Conservation (phyloP, 1,139 yeast species). For the Geotrichum candidum region DNA sequence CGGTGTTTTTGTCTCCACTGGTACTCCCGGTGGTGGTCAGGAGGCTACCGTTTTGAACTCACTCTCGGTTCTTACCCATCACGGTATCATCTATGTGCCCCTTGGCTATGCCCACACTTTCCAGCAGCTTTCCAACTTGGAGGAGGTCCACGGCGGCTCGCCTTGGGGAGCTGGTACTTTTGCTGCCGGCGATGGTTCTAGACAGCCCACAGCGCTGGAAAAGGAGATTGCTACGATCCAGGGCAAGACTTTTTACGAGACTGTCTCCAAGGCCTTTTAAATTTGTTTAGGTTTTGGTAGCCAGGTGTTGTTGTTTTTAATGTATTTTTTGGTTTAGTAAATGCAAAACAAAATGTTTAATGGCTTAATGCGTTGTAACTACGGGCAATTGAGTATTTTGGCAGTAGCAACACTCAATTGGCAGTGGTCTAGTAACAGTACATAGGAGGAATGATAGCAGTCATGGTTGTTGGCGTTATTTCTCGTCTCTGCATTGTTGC, state of each 20-base stretch:
- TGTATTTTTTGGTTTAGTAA: too few species aligned
- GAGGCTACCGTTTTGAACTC: constrained; percentile 59
- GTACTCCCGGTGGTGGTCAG: constrained; percentile 75
- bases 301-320: too few species aligned
- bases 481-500: too few species aligned
- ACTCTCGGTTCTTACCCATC: constrained; percentile 52
- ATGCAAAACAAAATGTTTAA: too few species aligned
- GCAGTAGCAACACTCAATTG: too few species aligned
- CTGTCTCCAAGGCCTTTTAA: constrained; percentile 18
- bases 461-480: too few species aligned
- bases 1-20: constrained; percentile 66
- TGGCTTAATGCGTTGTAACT: too few species aligned
- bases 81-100: constrained; percentile 18
- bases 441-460: too few species aligned
- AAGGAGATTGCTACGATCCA: constrained; percentile 53
- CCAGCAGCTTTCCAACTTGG: constrained; percentile 49
- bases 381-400: too few species aligned
- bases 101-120: constrained; percentile 57
- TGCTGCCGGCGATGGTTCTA: constrained; percentile 69
- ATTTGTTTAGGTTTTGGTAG: neutral
- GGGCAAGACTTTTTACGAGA: constrained; percentile 50
- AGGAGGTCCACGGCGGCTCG: constrained; percentile 69
- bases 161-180: constrained; percentile 36
- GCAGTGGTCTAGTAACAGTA: too few species aligned
- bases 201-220: constrained; percentile 58